Percentiles rank a stretch among this genome's conserved stretches.
Conservation (phyloP, 306 rosid genomes). For the Acacia acuminata region DNA sequence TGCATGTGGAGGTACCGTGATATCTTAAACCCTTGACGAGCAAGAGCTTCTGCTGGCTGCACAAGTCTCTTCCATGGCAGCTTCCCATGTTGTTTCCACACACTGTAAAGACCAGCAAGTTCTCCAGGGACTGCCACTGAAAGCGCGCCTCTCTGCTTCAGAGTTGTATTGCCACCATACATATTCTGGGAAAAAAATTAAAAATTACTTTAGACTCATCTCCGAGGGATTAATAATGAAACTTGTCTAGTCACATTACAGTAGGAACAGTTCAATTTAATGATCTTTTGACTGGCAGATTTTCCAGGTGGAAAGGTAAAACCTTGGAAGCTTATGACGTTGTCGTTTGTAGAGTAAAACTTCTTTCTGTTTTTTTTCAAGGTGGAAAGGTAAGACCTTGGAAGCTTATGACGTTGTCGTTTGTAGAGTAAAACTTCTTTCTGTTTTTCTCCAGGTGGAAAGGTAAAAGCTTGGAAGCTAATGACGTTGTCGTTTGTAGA, state of each 20-base stretch:
- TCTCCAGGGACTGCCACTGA: conserved; percentile 77
- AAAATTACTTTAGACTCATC: not conserved
- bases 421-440: not conserved
- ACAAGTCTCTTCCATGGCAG: conserved; percentile 81
- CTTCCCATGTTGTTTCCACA: conserved; percentile 72
- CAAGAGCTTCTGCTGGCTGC: conserved; percentile 68
- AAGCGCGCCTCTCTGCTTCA: conserved; percentile 62
- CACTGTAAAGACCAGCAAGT: conserved; percentile 75
- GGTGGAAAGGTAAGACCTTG: not conserved
- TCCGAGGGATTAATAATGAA: no score
- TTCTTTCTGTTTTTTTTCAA: not conserved
- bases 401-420: not conserved
- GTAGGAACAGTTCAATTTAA: not conserved
- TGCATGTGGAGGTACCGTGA: conserved; percentile 67
- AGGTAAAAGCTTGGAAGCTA: not conserved
- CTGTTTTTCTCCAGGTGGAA: not conserved
- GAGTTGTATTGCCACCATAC: conserved; percentile 59
- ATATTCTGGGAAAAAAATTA: conserved; percentile 52
- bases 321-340: not conserved
- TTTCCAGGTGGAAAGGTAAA: not conserved
- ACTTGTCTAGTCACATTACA: no score
- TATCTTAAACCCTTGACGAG: conserved; percentile 66
- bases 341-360: not conserved
- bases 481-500: not conserved
- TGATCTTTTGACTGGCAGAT: not conserved